Percentiles rank a stretch among this genome's conserved stretches.
Evolutionary conservation across 1,139 yeast species (phyloP).

Genomic region (Hansenula sp.): DNA sequence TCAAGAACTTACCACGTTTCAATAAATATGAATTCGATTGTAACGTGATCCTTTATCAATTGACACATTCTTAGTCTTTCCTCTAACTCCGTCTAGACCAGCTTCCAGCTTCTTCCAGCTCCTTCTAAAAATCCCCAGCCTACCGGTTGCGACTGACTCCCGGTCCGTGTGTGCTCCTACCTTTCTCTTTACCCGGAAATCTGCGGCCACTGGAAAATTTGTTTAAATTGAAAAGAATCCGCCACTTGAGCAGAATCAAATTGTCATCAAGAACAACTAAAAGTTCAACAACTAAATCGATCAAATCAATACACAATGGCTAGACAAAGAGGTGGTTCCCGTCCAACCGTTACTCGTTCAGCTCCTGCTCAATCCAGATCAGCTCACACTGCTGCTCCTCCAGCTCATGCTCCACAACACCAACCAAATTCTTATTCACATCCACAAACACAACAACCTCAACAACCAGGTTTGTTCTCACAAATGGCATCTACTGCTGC

Average conservation of each 20-base stretch:
- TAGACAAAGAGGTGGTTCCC: constrained; percentile 48
- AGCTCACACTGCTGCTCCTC: constrained; percentile 66
- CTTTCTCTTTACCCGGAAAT: not conserved
- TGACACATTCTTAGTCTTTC: no score
- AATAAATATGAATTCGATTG: no score
- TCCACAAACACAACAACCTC: constrained; percentile 40
- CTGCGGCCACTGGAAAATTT: not conserved
- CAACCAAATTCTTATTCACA: constrained; percentile 26
- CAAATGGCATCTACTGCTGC: constrained; percentile 99
- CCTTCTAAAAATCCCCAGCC: not conserved
- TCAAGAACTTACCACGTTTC: no score
- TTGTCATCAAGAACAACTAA: constrained; percentile 2
- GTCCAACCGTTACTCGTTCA: constrained; percentile 33
- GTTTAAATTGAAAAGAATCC: not conserved
- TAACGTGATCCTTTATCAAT: no score
- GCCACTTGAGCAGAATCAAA: constrained; percentile 1
- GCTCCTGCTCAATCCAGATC: constrained; percentile 65
- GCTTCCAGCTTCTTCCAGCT: not conserved
- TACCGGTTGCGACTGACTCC: no score
- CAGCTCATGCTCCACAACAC: constrained; percentile 29
- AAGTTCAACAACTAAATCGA: not conserved
- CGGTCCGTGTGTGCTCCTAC: no score
- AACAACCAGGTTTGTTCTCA: constrained; percentile 87
- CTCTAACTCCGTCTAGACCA: not conserved
- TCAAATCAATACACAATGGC: constrained; percentile 38